Base-by-base conservation (phyloP, 2,329 filamentous ascomycete genomes). In the Dothideomycetes sp. region DNA sequence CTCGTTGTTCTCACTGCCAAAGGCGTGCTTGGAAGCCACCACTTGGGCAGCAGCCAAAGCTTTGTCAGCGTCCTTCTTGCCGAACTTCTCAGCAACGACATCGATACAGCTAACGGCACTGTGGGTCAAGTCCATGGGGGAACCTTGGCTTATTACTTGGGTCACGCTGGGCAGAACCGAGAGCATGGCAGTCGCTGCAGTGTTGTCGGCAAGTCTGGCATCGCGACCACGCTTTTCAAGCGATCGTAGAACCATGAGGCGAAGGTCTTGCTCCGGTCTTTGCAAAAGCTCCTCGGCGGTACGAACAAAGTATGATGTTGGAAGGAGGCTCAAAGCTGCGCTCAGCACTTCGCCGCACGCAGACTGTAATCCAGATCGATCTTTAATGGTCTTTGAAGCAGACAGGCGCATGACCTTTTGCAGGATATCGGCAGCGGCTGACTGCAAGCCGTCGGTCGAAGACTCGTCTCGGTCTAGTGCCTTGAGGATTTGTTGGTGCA, bases 31-130 rank as follows among this genome's bases (percentile, higher is more conserved):
- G 29, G 87, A 79, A 25, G 84, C 79, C 52, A 98, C 82, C 1
- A 81, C 82, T 45, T 78, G 70, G 4, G 87, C 85, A 4, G 87
- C 82, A 4, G 75, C 74, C 18, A 82, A 71, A 31, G 94, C 82
- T 31, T 78, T 80, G 50, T 82, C 77, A 1, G 82, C 71, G 54
- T 94, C 84, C 59, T 88, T 93, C 68, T 91, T 93, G 50, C 91
- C 93, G 58, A 94, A 96, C 59, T 89, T 89, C 63, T 95, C 88
- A 2, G 84, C 77, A 47, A 98, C 93, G 60, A 85, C 84, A 63
- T 95, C 88, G 31, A 96, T 81, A 52, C 89, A 96, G 24, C 80
- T 79, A 47, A 98, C 80, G 1, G 88, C 84, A 9, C 84, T 86
- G 53, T 87, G 81, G 63, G 89, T 87, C 59, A 91, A 81, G 19